Percentiles rank a stretch among this genome's conserved stretches.
Conservation (phyloP, 164 flowering plant genomes). For the Annona squamosa region DNA sequence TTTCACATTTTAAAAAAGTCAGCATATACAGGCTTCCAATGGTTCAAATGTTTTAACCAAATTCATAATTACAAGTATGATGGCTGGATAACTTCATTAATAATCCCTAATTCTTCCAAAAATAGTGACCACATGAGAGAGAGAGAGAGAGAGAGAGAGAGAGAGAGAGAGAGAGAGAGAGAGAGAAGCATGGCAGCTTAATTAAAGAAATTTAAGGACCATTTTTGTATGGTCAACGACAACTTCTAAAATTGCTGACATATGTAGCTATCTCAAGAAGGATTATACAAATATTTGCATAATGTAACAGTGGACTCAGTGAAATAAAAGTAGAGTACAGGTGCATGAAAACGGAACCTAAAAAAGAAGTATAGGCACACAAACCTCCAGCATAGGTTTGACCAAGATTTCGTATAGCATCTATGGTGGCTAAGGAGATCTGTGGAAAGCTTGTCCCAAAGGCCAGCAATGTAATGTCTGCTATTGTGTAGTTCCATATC, state of each 20-base stretch:
- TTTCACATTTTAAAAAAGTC: too few species aligned
- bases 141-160: too few species aligned
- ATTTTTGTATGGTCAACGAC: neutral
- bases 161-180: too few species aligned
- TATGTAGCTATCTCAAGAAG: too few species aligned
- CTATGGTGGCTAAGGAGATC: conserved; percentile 83
- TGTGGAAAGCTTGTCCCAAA: conserved; percentile 98
- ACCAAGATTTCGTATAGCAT: conserved; percentile 76
- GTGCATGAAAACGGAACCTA: neutral
- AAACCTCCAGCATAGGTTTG: conserved; percentile 81
- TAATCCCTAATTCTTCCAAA: too few species aligned
- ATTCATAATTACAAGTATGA: too few species aligned
- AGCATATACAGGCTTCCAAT: too few species aligned
- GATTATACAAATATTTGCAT: too few species aligned
- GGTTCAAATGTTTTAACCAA: too few species aligned
- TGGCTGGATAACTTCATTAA: too few species aligned
- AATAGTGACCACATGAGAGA: too few species aligned
- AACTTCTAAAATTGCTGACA: neutral
- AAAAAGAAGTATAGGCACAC: conserved; percentile 8
- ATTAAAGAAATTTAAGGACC: neutral
- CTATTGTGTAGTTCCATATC: conserved; percentile 86
- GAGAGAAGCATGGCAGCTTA: neutral
- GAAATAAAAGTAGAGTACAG: neutral
- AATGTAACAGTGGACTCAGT: neutral
- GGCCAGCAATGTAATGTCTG: conserved; percentile 77